phyloP scores from a whole-genome alignment of 306 rosid genomes.

The Casuarina cunninghamiana region DNA sequence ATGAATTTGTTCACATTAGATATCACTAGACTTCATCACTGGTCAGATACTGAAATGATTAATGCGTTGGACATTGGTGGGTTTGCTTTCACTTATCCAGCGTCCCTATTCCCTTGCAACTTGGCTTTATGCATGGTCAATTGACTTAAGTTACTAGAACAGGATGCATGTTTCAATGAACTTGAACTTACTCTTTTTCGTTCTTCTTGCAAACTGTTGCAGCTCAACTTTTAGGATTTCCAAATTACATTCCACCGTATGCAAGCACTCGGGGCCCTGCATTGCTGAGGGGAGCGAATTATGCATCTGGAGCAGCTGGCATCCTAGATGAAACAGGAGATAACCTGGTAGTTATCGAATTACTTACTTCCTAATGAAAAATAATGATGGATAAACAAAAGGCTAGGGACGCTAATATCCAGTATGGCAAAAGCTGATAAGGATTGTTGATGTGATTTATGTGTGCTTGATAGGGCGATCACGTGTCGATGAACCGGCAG shows the following conservation, averaged over 20 bases:
- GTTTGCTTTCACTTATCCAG: no score
- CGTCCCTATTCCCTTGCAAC: no score
- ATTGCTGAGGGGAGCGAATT: slow-evolving; percentile 76
- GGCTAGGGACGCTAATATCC: neutral
- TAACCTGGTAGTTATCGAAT: slow-evolving; percentile 56
- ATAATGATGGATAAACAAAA: neutral
- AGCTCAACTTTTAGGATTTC: slow-evolving; percentile 86
- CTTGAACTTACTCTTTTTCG: neutral
- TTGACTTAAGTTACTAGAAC: neutral
- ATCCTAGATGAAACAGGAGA: slow-evolving; percentile 81
- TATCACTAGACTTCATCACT: no score
- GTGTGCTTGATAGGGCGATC: slow-evolving; percentile 60
- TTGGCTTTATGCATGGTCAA: no score
- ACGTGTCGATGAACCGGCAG: slow-evolving; percentile 70
- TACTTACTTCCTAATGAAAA: neutral
- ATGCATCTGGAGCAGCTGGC: slow-evolving; percentile 92
- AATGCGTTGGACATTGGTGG: no score
- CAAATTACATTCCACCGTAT: slow-evolving; percentile 55
- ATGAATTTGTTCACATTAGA: no score
- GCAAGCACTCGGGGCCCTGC: slow-evolving; percentile 68
- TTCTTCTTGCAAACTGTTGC: slow-evolving; percentile 28
- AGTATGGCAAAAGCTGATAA: neutral
- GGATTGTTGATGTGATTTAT: neutral
- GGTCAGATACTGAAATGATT: no score
- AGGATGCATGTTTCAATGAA: neutral